These are phyloP conservation scores for Coccomyxa subellipsoidea DNA, from an alignment of 163 green algal genomes.

Conservation along the genomic window DNA sequence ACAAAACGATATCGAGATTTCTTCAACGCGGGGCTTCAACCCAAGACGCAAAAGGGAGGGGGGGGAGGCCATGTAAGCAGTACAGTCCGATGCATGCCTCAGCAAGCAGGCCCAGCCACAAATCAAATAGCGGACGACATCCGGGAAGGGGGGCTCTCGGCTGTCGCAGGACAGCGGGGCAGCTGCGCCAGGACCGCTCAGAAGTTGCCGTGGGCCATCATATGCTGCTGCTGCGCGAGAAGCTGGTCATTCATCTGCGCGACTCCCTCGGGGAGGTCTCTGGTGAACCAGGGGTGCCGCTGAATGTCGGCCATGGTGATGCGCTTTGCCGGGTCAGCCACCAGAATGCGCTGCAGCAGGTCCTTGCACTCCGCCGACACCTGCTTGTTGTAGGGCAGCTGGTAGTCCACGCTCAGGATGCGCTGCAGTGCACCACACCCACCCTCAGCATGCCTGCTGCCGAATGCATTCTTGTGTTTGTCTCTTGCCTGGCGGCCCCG, in stretches of 20 bases:
- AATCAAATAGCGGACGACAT: not conserved
- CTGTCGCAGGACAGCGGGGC: not conserved
- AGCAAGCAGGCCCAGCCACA: not conserved
- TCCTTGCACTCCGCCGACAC: constrained; percentile 82
- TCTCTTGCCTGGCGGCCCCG: no score
- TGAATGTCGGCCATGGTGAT: constrained; percentile 65
- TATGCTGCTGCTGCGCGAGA: constrained; percentile 12
- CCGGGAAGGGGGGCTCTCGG: not conserved
- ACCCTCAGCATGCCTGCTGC: not conserved
- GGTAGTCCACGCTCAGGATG: constrained; percentile 85
- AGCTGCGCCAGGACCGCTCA: not conserved
- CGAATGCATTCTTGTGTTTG: no score
- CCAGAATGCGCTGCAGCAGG: constrained; percentile 85
- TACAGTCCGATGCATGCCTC: not conserved
- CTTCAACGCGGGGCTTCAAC: not conserved
- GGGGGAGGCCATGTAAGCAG: not conserved
- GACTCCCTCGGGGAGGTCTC: constrained; percentile 51
- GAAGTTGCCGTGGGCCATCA: not conserved
- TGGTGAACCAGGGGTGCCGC: constrained; percentile 73
- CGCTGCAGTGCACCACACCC: constrained; percentile 45
- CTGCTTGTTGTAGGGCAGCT: constrained; percentile 58
- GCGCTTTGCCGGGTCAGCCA: constrained; percentile 68
- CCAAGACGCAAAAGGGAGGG: not conserved
- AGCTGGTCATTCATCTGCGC: constrained; percentile 62
- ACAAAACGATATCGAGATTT: not conserved